phyloP scores from a whole-genome alignment of 192 early-diverging fungal genomes.

The Backusella tuberculispora region DNA sequence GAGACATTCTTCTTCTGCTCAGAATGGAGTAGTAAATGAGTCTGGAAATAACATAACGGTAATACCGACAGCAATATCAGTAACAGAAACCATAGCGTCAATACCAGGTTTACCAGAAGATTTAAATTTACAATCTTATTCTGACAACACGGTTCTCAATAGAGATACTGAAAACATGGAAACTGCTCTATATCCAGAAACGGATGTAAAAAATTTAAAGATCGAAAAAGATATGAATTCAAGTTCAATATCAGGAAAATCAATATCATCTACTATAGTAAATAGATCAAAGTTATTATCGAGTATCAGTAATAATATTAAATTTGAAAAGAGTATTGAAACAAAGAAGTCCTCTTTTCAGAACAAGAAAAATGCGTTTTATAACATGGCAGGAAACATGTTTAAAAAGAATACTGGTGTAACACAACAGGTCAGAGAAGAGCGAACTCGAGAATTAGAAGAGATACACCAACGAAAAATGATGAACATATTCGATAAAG shows the following conservation, averaged over 20 bases:
- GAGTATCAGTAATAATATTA: background rate
- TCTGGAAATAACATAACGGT: background rate
- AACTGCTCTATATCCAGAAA: background rate
- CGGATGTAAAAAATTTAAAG: background rate
- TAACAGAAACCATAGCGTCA: background rate
- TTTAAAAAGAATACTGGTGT: slow-evolving; percentile 18
- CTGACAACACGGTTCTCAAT: background rate
- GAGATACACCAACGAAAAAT: slow-evolving; percentile 14
- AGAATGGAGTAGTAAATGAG: background rate
- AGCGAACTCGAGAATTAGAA: slow-evolving; percentile 13
- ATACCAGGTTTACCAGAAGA: background rate
- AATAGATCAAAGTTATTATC: background rate
- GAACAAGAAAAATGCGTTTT: background rate
- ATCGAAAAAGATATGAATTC: background rate
- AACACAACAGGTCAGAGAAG: background rate
- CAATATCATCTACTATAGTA: background rate
- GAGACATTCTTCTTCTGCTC: background rate
- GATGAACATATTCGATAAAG: background rate
- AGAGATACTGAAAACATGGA: background rate
- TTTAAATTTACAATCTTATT: background rate
- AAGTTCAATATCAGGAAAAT: background rate
- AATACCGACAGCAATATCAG: background rate
- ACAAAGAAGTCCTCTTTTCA: background rate
- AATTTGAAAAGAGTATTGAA: background rate
- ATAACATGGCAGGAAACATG: slow-evolving; percentile 20